Conservation (phyloP, 2,329 filamentous ascomycete genomes). For the Neonectria magnoliae region DNA sequence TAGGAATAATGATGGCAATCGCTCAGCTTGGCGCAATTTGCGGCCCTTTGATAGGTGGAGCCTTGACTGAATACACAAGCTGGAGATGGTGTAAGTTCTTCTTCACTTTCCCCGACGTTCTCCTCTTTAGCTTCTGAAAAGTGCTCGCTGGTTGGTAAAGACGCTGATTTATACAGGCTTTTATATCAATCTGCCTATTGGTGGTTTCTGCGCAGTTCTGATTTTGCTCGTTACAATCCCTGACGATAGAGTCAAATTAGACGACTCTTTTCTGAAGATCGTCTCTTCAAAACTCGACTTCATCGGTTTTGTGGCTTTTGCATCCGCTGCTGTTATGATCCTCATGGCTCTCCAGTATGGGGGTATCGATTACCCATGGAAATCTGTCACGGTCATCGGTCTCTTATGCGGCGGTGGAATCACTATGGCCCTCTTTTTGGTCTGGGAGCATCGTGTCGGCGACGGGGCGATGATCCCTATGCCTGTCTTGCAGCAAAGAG, state of each 20-base stretch:
- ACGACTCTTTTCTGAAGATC: conserved; percentile 27
- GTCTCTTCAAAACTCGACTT: conserved; percentile 54
- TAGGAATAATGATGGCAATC: conserved; percentile 44
- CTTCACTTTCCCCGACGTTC: background rate
- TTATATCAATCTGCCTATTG: conserved; percentile 60
- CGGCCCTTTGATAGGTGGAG: conserved; percentile 60
- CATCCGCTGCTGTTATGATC: conserved; percentile 58
- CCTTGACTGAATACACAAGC: conserved; percentile 50
- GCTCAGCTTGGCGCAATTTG: conserved; percentile 55
- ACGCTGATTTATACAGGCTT: conserved; percentile 47
- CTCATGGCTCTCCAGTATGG: conserved; percentile 64
- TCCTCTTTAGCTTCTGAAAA: background rate
- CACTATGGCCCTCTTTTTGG: conserved; percentile 54
- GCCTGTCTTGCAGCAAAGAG: conserved; percentile 54
- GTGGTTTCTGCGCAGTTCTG: conserved; percentile 46
- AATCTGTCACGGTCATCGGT: conserved; percentile 55
- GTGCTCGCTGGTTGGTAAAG: background rate
- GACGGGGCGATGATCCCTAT: conserved; percentile 61
- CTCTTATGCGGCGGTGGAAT: conserved; percentile 56
- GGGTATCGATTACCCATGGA: conserved; percentile 58
- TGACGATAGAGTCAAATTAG: conserved; percentile 37
- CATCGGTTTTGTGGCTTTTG: conserved; percentile 54
- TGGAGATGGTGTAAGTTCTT: conserved; percentile 55
- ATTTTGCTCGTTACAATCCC: conserved; percentile 50
- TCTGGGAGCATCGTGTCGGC: conserved; percentile 55